phyloP scores from a whole-genome alignment of 129 eudicot species.

The Artemisia argyi region DNA sequence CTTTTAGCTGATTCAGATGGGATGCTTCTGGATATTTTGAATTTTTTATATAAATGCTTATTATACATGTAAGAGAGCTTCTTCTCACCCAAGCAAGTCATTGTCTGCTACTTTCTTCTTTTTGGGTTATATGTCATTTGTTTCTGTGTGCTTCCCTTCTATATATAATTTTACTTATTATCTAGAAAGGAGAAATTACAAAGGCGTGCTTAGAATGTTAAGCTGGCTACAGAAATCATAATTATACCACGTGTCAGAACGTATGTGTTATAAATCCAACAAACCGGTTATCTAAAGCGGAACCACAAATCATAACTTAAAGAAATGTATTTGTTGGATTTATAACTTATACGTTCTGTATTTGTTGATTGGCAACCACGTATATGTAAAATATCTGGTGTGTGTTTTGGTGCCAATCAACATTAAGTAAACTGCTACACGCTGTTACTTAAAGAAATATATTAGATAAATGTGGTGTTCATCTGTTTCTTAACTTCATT shows the following conservation, averaged over 20 bases:
- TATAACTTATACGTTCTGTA: too few relatives aligned
- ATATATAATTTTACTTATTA: not conserved
- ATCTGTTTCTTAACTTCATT: conserved; percentile 28
- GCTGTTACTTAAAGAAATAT: not conserved
- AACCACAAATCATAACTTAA: too few relatives aligned
- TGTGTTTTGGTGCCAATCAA: too few relatives aligned
- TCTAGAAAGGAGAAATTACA: not conserved
- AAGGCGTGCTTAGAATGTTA: conserved; percentile 6
- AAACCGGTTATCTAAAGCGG: too few relatives aligned
- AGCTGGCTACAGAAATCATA: conserved; percentile 9
- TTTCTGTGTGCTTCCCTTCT: not conserved
- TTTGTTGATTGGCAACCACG: too few relatives aligned
- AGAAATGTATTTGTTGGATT: too few relatives aligned
- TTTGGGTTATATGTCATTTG: not conserved
- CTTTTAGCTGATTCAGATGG: conserved; percentile 4
- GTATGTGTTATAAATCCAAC: not conserved
- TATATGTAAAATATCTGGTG: too few relatives aligned
- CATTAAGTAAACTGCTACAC: conserved; percentile 12
- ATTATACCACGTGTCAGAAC: conserved; percentile 1
- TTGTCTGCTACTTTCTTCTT: conserved; percentile 15
- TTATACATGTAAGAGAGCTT: not conserved
- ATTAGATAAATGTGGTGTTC: conserved; percentile 10
- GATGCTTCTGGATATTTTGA: not conserved
- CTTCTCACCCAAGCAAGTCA: not conserved
- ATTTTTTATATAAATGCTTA: not conserved